Base-by-base conservation (phyloP, 768 basidiomycete species). In the Lactifluus volemus region DNA sequence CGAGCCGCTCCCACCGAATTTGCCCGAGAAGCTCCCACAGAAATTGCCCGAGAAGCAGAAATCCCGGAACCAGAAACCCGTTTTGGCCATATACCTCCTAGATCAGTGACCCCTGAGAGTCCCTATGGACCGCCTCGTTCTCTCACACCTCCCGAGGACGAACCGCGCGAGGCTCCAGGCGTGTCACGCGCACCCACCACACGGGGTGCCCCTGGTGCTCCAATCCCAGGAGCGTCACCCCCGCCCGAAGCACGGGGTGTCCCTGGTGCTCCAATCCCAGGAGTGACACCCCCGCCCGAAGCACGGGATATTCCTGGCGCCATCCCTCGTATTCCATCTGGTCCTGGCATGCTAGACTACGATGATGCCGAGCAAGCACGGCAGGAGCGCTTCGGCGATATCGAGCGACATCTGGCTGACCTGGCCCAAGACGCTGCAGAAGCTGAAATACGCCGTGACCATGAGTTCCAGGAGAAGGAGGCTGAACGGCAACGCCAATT, bases 381-480 rank as follows among this genome's bases (percentile, higher is more conserved):
- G 10, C 71, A 81, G 0, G 78, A 83, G 58, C 81, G 81, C 19
- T 75, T 90, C 29, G 78, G 78, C 10, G 84, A 82, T 0, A 76
- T 81, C 19, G 81, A 84, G 53, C 71, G 74, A 19, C 77, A 77
- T 21, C 68, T 89, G 12, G 74, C 76, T 4, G 74, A 80, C 34
- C 74, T 80, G 5, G 74, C 77, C 9, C 74, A 76, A 8, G 76
- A 77, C 2, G 80, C 83, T 0, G 78, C 80, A 39, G 81, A 82
- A 53, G 81, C 80, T 0, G 89, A 92, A 67, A 78, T 81, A 29
- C 75, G 75, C 49, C 81, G 89, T 10, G 88, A 91, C 59, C 70
- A 70, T 8, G 81, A 84, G 34, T 90, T 88, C 72, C 78, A 81
- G 17, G 73, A 73, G 1, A 79, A 81, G 60, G 89, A 92, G 70